Conservation (phyloP, 257 asterid genomes). For the Buddleja alternifolia region DNA sequence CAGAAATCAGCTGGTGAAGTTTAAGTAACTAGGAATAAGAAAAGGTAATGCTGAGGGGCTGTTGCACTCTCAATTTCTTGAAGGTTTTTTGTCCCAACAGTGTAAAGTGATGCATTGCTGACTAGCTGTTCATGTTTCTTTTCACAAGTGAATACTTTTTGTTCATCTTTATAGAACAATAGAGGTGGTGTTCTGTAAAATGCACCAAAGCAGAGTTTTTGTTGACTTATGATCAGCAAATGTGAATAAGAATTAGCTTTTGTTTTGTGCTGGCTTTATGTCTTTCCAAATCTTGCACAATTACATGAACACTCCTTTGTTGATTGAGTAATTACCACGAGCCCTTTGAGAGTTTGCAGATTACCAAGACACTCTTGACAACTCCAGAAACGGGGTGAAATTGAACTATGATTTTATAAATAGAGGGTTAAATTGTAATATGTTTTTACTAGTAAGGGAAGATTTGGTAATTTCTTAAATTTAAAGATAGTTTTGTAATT, state of each 20-base stretch:
- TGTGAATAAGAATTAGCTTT: constrained; percentile 12
- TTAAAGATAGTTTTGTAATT: too few species aligned
- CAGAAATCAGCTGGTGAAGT: neutral
- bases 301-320: too few species aligned
- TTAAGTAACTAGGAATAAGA: constrained; percentile 11
- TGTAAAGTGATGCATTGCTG: constrained; percentile 6
- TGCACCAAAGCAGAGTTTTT: neutral
- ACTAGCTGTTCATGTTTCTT: neutral
- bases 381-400: too few species aligned
- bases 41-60: constrained; percentile 3
- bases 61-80: constrained; percentile 15
- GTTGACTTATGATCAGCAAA: constrained; percentile 12
- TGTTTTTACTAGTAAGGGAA: too few species aligned
- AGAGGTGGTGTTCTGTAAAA: constrained; percentile 8
- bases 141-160: neutral
- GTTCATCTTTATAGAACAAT: constrained; percentile 16
- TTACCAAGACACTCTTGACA: too few species aligned
- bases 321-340: too few species aligned
- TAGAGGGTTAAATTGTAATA: too few species aligned
- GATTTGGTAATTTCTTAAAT: too few species aligned
- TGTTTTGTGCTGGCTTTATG: neutral
- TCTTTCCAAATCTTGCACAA: too few species aligned
- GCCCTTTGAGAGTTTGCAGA: too few species aligned
- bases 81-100: constrained; percentile 24
- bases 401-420: too few species aligned